phyloP scores from a whole-genome alignment of 441 rosid species.

The Cnidoscolus chayamansa region DNA sequence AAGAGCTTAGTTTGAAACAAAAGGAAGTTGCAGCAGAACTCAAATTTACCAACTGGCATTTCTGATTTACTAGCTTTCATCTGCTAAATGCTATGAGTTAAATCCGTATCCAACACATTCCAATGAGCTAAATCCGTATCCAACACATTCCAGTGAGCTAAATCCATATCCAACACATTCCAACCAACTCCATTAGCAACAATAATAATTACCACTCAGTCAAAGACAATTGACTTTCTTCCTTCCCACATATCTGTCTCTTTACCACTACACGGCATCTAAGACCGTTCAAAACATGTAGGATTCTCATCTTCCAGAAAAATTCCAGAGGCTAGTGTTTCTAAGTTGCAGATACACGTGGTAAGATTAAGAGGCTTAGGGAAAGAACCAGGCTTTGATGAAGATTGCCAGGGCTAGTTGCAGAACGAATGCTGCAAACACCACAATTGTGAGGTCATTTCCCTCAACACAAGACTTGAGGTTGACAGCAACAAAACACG shows the following conservation, averaged over 20 bases:
- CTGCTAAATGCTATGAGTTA: constrained; percentile 15
- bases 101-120: constrained; percentile 11
- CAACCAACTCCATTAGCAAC: constrained; percentile 11
- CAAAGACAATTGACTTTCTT: constrained; percentile 9
- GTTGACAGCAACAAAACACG: constrained; percentile 70
- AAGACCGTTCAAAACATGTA: background rate
- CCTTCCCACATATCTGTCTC: constrained; percentile 6
- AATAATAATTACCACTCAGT: background rate
- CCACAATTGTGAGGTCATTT: constrained; percentile 48
- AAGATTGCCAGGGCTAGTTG: constrained; percentile 83
- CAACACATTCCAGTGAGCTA: constrained; percentile 7
- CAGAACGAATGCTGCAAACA: constrained; percentile 62
- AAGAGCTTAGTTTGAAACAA: background rate
- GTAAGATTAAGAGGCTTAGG: constrained; percentile 32
- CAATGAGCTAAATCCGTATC: constrained; percentile 16
- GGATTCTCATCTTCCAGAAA: constrained; percentile 10
- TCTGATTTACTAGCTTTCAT: constrained; percentile 5
- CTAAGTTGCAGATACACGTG: background rate
- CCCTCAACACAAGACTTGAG: constrained; percentile 50
- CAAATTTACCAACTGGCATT: background rate
- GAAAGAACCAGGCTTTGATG: constrained; percentile 91
- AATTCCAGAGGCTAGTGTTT: background rate
- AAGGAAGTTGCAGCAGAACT: constrained; percentile 5
- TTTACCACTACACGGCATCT: constrained; percentile 13
- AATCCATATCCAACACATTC: constrained; percentile 11